phyloP scores from a whole-genome alignment of 257 asterid genomes.

The Anisodus tanguticus region DNA sequence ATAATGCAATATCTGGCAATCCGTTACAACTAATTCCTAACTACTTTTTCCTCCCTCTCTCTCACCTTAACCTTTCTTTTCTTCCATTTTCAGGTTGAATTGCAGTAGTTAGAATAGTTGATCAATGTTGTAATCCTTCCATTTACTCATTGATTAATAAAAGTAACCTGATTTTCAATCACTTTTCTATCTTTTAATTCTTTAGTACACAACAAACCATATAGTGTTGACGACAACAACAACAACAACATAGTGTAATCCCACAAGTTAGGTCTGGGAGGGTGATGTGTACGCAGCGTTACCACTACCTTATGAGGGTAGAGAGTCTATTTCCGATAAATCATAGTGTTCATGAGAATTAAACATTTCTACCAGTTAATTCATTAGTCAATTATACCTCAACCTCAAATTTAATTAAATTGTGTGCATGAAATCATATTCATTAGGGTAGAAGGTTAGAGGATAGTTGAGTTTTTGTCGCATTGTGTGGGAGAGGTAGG shows the following conservation, averaged over 20 bases:
- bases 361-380: neutral
- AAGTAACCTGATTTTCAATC: neutral
- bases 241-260: no score
- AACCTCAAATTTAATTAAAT: neutral
- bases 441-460: no score
- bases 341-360: neutral
- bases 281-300: no score
- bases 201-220: neutral
- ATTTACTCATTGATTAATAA: neutral
- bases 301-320: no score
- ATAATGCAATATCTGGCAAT: neutral
- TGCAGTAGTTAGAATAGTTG: neutral
- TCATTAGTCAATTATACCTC: neutral
- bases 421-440: neutral
- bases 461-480: no score
- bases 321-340: no score
- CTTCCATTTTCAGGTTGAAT: neutral
- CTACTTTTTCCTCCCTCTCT: neutral
- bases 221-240: no score
- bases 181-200: neutral
- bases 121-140: neutral
- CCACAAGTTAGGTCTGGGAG: no score
- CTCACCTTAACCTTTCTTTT: neutral
- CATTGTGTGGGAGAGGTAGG: no score
- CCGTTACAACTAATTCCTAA: conserved; percentile 4